These are phyloP conservation scores for Cystobasidium slooffiae DNA, from an alignment of 1,284 basidiomycete genomes.

Conservation along the genomic window DNA sequence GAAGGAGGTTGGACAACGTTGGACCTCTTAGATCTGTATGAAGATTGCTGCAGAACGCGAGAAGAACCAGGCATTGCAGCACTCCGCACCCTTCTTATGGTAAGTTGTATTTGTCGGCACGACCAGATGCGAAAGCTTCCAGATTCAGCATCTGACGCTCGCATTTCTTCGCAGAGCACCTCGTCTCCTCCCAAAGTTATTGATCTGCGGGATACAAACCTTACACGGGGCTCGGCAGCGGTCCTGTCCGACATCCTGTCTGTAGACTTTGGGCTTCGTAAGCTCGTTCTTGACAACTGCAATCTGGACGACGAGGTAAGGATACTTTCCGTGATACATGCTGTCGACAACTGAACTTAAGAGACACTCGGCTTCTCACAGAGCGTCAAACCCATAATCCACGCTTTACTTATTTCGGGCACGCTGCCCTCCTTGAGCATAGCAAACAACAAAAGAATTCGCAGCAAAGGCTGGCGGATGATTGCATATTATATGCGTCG, in stretches of 20 bases:
- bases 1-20: conserved; percentile 57
- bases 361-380: conserved; percentile 53
- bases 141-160: not conserved
- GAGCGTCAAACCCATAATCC: conserved; percentile 86
- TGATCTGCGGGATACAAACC: conserved; percentile 75
- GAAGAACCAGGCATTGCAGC: conserved; percentile 71
- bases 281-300: conserved; percentile 78
- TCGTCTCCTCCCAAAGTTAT: conserved; percentile 67
- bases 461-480: conserved; percentile 75
- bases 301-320: conserved; percentile 76
- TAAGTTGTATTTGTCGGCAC: conserved; percentile 56
- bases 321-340: conserved; percentile 41
- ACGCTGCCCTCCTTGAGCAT: conserved; percentile 82
- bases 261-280: conserved; percentile 85
- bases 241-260: conserved; percentile 85
- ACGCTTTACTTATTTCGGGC: conserved; percentile 82
- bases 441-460: conserved; percentile 82
- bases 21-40: conserved; percentile 66
- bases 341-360: not conserved
- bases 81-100: conserved; percentile 73
- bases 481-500: conserved; percentile 78
- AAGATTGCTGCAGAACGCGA: conserved; percentile 75
- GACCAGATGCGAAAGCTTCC: not conserved
- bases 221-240: conserved; percentile 71
- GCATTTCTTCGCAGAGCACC: conserved; percentile 52